These are phyloP conservation scores for Talaromyces adpressus DNA, from an alignment of 495 filamentous ascomycete species.

Conservation along the genomic window DNA sequence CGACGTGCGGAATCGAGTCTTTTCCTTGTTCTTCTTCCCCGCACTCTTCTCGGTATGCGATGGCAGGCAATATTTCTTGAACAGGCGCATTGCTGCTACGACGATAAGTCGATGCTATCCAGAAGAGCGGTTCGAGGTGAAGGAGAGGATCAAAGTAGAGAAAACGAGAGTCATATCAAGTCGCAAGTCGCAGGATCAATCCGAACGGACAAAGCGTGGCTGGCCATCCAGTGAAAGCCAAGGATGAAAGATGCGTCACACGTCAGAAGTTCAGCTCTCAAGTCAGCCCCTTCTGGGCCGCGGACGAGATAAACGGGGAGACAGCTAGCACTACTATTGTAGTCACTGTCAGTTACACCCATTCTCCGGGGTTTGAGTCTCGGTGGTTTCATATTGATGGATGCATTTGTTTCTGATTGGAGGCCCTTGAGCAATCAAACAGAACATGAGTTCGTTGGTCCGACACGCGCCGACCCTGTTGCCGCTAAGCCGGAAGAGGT, in stretches of 20 bases:
- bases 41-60: neutral
- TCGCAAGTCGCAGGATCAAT: neutral
- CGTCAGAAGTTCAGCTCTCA: neutral
- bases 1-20: neutral
- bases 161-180: neutral
- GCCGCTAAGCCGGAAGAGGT: neutral
- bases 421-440: neutral
- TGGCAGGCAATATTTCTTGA: neutral
- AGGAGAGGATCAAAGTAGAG: neutral
- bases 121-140: neutral
- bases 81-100: constrained; percentile 2
- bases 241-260: neutral
- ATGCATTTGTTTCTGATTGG: neutral
- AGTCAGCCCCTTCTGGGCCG: neutral
- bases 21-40: constrained; percentile 3
- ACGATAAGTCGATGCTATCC: neutral
- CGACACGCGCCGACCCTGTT: neutral
- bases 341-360: neutral
- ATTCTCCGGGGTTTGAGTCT: neutral
- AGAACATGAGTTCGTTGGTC: neutral
- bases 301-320: neutral
- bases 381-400: neutral
- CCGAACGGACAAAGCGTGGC: neutral
- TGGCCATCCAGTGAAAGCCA: neutral
- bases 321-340: neutral